Percentiles rank a stretch among this genome's conserved stretches.
Evolutionary conservation across 129 eudicot genomes (phyloP).

Genomic region (Escallonia herrerae): DNA sequence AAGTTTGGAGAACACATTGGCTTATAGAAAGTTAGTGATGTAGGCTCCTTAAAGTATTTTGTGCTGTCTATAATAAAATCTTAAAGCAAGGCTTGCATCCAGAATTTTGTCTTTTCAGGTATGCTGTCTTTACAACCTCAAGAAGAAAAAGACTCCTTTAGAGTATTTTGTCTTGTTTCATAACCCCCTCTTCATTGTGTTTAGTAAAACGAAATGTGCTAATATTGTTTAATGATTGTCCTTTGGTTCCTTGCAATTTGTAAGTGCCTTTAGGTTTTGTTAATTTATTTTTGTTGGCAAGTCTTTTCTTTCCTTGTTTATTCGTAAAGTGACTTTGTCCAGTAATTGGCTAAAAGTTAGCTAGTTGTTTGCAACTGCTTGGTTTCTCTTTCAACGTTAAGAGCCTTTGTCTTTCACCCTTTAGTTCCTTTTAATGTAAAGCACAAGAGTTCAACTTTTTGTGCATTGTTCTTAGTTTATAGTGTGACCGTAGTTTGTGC

Average conservation of each 20-base stretch:
- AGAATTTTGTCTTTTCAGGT: too few species aligned
- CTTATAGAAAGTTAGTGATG: neutral
- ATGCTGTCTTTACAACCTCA: neutral
- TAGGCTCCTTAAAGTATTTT: neutral
- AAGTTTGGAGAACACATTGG: neutral
- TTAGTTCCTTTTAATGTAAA: too few species aligned
- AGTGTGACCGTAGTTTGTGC: too few species aligned
- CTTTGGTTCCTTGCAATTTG: neutral
- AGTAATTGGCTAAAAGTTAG: too few species aligned
- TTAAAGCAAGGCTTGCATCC: neutral
- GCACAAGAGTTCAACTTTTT: too few species aligned
- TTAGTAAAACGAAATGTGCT: neutral
- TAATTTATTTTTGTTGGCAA: neutral
- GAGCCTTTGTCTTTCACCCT: too few species aligned
- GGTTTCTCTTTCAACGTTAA: too few species aligned
- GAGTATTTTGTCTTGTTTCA: conserved; percentile 4
- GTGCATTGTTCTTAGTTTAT: too few species aligned
- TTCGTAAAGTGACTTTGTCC: neutral
- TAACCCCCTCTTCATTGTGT: conserved; percentile 4
- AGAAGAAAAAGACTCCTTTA: neutral
- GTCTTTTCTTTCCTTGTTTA: neutral
- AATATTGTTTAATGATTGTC: conserved; percentile 2
- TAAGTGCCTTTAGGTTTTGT: neutral
- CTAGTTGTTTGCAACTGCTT: too few species aligned
- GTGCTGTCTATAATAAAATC: neutral